phyloP scores from a whole-genome alignment of 1,284 basidiomycete species.

The Ceratorhiza oryzae-sativae region DNA sequence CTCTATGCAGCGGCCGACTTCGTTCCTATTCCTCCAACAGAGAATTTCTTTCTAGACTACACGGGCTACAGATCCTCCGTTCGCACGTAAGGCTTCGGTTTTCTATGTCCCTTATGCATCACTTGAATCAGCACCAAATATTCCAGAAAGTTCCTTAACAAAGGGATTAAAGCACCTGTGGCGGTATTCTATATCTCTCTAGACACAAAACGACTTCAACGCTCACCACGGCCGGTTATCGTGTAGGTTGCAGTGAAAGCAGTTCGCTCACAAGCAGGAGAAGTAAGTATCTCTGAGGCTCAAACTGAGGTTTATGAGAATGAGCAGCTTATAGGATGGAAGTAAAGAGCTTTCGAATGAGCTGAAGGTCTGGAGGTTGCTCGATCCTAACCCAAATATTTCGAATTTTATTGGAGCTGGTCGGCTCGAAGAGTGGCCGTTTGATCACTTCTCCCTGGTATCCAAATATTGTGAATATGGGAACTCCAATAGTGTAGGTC shows the following conservation, averaged over 20 bases:
- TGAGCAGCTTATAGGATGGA: not conserved
- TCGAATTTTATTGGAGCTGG: not conserved
- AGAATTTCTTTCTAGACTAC: not conserved
- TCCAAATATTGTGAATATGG: not conserved
- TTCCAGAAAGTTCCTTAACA: not conserved
- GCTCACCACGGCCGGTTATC: not conserved
- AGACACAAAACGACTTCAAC: not conserved
- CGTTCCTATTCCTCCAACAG: not conserved
- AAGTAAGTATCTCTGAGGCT: not conserved
- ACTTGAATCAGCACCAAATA: too few species aligned
- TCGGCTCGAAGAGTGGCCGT: constrained; percentile 2
- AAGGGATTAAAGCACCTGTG: not conserved
- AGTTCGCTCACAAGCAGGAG: not conserved
- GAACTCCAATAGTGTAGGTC: not conserved
- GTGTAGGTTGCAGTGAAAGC: not conserved
- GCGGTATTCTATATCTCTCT: not conserved
- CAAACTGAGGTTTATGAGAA: too few species aligned
- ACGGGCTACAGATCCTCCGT: not conserved
- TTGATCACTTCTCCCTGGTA: not conserved
- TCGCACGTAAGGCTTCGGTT: not conserved
- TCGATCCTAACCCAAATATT: constrained; percentile 6
- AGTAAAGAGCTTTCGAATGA: not conserved
- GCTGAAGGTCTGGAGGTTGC: constrained; percentile 1
- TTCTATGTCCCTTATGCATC: too few species aligned
- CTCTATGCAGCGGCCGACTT: not conserved